Evolutionary conservation across 2,329 filamentous ascomycete species (phyloP).

Genomic region (Chaetomiaceae sp.): DNA sequence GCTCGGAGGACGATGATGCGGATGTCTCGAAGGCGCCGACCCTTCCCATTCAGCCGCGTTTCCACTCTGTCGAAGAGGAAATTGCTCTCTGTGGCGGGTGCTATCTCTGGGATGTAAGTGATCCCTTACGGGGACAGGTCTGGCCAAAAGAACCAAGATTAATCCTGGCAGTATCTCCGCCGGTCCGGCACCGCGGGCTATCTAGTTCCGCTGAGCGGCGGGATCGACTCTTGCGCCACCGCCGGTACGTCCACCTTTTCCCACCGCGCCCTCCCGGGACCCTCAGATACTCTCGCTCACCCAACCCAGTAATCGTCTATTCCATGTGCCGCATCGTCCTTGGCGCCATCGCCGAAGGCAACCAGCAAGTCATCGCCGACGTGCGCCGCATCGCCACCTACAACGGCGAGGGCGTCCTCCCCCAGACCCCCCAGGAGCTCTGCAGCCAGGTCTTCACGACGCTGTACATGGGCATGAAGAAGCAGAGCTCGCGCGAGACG

Average conservation of each 20-base stretch:
- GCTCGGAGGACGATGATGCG: conserved; percentile 30
- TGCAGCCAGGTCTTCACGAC: conserved; percentile 46
- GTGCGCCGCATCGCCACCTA: conserved; percentile 33
- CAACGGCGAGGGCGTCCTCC: conserved; percentile 30
- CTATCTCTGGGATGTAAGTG: conserved; percentile 45
- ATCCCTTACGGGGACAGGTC: too few species aligned
- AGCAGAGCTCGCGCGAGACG: conserved; percentile 61
- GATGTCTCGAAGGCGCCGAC: conserved; percentile 27
- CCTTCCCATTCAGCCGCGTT: conserved; percentile 38
- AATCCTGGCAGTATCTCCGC: conserved; percentile 42
- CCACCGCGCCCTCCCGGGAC: conserved; percentile 10
- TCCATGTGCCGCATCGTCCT: conserved; percentile 53
- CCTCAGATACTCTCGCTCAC: background rate
- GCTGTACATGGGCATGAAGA: conserved; percentile 64
- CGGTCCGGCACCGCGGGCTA: conserved; percentile 43
- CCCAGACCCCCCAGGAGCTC: conserved; percentile 54
- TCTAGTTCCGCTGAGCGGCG: conserved; percentile 53
- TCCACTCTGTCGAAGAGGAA: conserved; percentile 59
- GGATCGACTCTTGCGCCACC: conserved; percentile 52
- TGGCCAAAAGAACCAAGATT: background rate
- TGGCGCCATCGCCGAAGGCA: conserved; percentile 41
- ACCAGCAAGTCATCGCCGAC: conserved; percentile 33
- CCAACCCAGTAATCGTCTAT: conserved; percentile 29
- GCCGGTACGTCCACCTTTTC: conserved; percentile 9
- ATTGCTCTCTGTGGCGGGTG: conserved; percentile 59